phyloP scores from a whole-genome alignment of 140 eudicot species.

The Bidens hawaiensis region DNA sequence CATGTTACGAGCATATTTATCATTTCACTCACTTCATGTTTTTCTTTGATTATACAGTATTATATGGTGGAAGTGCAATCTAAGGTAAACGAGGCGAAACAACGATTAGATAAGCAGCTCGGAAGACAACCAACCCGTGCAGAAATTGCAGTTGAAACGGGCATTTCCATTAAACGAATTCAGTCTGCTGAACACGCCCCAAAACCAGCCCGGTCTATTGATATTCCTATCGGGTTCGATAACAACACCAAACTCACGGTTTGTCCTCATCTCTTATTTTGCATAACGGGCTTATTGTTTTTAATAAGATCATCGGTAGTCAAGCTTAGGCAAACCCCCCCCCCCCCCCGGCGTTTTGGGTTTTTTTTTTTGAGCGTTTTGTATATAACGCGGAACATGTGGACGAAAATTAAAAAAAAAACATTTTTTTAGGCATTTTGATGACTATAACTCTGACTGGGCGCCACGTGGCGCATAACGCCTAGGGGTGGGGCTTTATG shows the following conservation, averaged over 20 bases:
- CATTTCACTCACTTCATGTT: neutral
- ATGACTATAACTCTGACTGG: no score
- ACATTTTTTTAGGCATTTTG: no score
- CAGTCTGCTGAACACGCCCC: slow-evolving; percentile 62
- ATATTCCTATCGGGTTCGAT: slow-evolving; percentile 61
- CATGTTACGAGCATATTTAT: neutral
- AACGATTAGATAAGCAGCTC: slow-evolving; percentile 45
- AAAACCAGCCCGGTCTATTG: slow-evolving; percentile 82
- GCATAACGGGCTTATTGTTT: neutral
- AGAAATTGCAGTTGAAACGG: slow-evolving; percentile 76
- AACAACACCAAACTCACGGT: slow-evolving; percentile 75
- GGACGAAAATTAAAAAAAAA: no score
- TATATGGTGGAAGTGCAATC: slow-evolving; percentile 86
- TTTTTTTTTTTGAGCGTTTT: no score
- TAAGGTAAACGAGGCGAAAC: slow-evolving; percentile 74
- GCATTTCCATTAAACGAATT: slow-evolving; percentile 74
- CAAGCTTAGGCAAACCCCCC: no score
- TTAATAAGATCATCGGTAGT: no score
- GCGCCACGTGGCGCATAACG: no score
- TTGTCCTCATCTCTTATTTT: slow-evolving; percentile 17
- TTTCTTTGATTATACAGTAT: slow-evolving; percentile 37
- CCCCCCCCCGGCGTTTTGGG: no score
- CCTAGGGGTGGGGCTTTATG: no score
- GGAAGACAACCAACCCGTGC: slow-evolving; percentile 70
- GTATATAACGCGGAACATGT: no score